Base-by-base conservation (phyloP, 306 rosid species). In the Cucurbita ficifolia region DNA sequence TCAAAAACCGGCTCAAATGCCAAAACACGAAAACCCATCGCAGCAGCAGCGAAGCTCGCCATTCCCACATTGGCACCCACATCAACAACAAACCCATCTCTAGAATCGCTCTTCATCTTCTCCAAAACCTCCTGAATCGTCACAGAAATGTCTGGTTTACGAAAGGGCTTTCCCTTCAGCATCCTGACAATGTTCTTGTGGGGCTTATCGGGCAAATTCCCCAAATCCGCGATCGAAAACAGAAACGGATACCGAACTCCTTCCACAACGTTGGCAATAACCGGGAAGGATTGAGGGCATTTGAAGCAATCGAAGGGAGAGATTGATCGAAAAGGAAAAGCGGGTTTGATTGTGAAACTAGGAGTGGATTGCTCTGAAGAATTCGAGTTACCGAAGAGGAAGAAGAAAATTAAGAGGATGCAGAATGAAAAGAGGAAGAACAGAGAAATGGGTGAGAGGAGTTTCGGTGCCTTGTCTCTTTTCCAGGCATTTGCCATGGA, bases 1-100 rank as follows among this genome's bases (percentile, higher is more conserved):
- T 95, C 99, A 1, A 91, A 89, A 43, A 95, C 96, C 0, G 99
- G 99, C 64, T 95, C 97, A 18, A 95, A 95, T 1, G 97, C 91
- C 75, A 88, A 36, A 73, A 91, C 96, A 55, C 82, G 84, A 50
- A 89, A 95, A 17, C 97, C 96, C 96, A 95, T 91, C 0, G 79
- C 97, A 0, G 99, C 86, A 2, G 99, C 99, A 0, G 99, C 97
- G 62, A 95, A 95, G 76, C 88, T 88, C 2, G 96, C 99, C 86
- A 91, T 89, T 13, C 99, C 99, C 54, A 95, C 96, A 76, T 95
- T 95, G 72, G 96, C 97, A 22, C 99, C 97, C 17, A 95, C 97
- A 79, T 91, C 96, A 2, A 91, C 92, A n/a, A 89, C 86, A 81
- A 80, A 55, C 58, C 97, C 97, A 77, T 77, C 79, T 33, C 67